Evolutionary conservation across 2,329 filamentous ascomycete genomes (phyloP), one percentile per base, ranked within the genome.

Genomic region (Monosporascus ibericus): DNA sequence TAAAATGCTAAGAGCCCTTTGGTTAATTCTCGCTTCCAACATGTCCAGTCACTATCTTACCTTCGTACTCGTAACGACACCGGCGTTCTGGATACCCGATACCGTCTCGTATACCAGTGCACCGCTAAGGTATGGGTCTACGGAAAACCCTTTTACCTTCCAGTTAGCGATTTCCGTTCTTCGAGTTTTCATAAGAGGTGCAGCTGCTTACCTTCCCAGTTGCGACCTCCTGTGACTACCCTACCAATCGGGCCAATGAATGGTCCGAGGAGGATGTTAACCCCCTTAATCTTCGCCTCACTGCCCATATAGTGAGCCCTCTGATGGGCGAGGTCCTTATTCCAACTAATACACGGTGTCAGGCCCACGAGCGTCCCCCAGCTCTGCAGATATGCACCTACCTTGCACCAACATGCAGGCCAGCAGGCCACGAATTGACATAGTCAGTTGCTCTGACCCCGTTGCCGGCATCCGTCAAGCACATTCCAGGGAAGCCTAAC

Each of bases 261-360:
- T 17, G 85, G 85, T 4, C 85, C 86, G 20, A 88, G 73, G 60
- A 83, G 79, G n/a, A 87, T 75, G 63, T 88, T 84, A 25, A 86
- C 76, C 54, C 86, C 86, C 68, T 88, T 89, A 52, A 68, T 77
- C 52, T 75, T 76, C 60, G 84, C 80, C 63, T 89, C 86, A 51
- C 74, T 69, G 17, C 84, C 86, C 80, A 88, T 86, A 53, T 80
- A 80, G 55, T 77, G 70, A 38, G 84, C 85, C 49, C 84, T 79
- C 38, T 74, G 72, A 63, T 82, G 83, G 54, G 83, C 80, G 44
- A 86, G 74, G 18, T 75, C 69, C 55, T 79, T 80, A 65, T 87
- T 81, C 81, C 84, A 89, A 15, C 85, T 86, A 7, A 81, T 78
- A 22, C 80, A 18, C 44, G 48, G 36, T 18, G 39, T n/a, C 38